A percentile compares a stretch with the other conserved stretches of the same genome.
These are phyloP conservation scores for Dothidotthia symphoricarpi DNA, from an alignment of 2,329 filamentous ascomycete genomes.

Conservation along the genomic window DNA sequence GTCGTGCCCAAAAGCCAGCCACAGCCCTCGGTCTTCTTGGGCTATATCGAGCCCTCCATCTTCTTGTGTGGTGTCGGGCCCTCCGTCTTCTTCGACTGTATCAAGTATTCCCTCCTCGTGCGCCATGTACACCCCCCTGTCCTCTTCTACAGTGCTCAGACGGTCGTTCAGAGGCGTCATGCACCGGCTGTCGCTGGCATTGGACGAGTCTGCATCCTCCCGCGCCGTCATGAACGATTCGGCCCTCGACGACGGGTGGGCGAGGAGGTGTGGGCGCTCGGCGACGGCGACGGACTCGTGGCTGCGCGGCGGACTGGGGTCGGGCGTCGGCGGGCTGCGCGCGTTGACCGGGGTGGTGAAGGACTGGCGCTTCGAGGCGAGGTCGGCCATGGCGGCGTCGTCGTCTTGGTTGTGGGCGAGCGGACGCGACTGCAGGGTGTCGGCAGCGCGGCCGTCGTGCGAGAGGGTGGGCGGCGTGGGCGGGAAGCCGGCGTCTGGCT, in stretches of 20 bases:
- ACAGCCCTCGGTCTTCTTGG: constrained; percentile 36
- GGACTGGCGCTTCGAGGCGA: constrained; percentile 41
- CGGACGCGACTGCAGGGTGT: constrained; percentile 25
- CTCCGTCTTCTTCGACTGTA: too few species aligned
- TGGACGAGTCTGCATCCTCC: constrained; percentile 42
- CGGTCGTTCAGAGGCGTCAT: constrained; percentile 28
- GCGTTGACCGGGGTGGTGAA: constrained; percentile 45
- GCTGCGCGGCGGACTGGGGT: constrained; percentile 39
- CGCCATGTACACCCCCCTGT: constrained; percentile 36
- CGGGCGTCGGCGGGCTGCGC: constrained; percentile 42
- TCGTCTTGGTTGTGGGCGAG: constrained; percentile 47
- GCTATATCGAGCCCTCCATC: too few species aligned
- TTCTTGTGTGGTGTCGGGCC: too few species aligned
- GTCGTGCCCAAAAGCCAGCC: constrained; percentile 37
- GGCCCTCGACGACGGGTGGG: constrained; percentile 45
- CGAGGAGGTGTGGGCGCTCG: constrained; percentile 28
- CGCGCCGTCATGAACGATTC: constrained; percentile 50
- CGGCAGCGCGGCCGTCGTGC: constrained; percentile 28
- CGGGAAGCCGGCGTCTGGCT: constrained; percentile 42
- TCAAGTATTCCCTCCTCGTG: too few species aligned
- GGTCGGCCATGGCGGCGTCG: constrained; percentile 41
- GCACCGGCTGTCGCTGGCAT: constrained; percentile 31
- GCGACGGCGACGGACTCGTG: constrained; percentile 19
- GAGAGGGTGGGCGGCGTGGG: constrained; percentile 48
- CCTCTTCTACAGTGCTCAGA: constrained; percentile 32